Conservation (phyloP, 2,329 filamentous ascomycete genomes). For the Trichoderma sp. region DNA sequence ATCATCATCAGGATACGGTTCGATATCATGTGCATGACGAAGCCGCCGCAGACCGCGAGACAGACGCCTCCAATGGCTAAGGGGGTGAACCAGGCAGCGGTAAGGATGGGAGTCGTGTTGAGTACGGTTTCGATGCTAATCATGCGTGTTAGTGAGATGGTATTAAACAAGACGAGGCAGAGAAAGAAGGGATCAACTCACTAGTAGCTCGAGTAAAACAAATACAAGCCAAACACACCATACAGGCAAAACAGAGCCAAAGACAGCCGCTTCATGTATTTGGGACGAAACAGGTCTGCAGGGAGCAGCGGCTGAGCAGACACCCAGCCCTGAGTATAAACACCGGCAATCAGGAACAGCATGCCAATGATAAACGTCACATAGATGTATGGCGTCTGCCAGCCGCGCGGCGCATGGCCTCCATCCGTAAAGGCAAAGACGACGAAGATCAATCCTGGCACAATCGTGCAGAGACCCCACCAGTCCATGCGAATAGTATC, state of each 20-base stretch:
- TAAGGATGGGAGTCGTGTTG: conserved; percentile 58
- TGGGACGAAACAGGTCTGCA: conserved; percentile 66
- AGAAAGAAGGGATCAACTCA: conserved; percentile 38
- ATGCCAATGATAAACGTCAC: conserved; percentile 64
- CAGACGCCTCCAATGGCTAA: conserved; percentile 68
- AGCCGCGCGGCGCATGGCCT: conserved; percentile 66
- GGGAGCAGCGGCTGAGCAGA: conserved; percentile 69
- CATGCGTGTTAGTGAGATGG: background rate
- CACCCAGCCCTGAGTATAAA: conserved; percentile 74
- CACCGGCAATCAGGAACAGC: conserved; percentile 58
- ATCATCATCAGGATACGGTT: conserved; percentile 64
- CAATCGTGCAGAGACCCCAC: conserved; percentile 60
- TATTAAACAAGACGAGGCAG: background rate
- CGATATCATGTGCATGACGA: conserved; percentile 66
- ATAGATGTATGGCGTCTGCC: conserved; percentile 73
- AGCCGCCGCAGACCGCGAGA: conserved; percentile 62
- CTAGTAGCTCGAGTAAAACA: conserved; percentile 72
- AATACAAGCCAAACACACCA: conserved; percentile 66
- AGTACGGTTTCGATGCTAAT: conserved; percentile 61
- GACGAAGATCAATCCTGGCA: conserved; percentile 66
- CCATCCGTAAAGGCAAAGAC: conserved; percentile 77
- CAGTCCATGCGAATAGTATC: conserved; percentile 63
- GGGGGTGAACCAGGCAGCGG: conserved; percentile 69
- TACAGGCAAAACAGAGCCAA: conserved; percentile 66
- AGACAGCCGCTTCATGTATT: conserved; percentile 66